Evolutionary conservation across 768 basidiomycete species (phyloP), one percentile per base, ranked within the genome.

Genomic region (Punctularia strigosozonata): DNA sequence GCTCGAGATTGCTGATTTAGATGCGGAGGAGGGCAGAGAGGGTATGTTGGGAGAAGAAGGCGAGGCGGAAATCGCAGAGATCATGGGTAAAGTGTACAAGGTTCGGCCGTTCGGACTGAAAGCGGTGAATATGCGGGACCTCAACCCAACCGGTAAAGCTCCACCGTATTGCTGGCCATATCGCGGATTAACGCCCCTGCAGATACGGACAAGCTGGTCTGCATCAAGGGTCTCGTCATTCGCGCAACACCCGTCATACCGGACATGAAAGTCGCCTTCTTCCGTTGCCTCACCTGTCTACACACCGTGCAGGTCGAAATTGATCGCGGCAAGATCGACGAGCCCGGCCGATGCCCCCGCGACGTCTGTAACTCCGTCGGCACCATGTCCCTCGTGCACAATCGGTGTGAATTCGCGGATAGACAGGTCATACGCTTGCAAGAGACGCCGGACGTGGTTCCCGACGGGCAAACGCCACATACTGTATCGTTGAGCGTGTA

Each of bases 181-280:
- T 43, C 25, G 24, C 26, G 33, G 19, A 32, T 21, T 21, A 8
- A 8, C 21, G 39, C 24, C 10, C 40, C 33, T 40, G 24, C 44
- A 97, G 95, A 99, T 53, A 99, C 95, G 49, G 95, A 99, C 70
- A 95, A 97, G 59, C 78, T 99, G 15, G 85, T 95, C 15, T 81
- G 77, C 41, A 83, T 99, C 64, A 95, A 94, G 57, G 95, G 95
- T 41, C 77, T 99, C 5, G 90, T 98, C 50, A 98, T 99, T 44
- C 84, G 95, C 18, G 87, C 92, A 0, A 97, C 95, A 0, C 89
- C 94, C 8, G 85, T 99, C 51, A 97, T 98, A 43, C 95, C 95
- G 3, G 95, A 99, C 60, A 98, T 99, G 95, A 92, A 94, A 62
- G 77, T 78, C 47, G 95, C 94, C 17, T 98, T 99, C 68, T 99